Base-by-base conservation (phyloP, 2,329 filamentous ascomycete species). In the Orbilia ellipsospora region DNA sequence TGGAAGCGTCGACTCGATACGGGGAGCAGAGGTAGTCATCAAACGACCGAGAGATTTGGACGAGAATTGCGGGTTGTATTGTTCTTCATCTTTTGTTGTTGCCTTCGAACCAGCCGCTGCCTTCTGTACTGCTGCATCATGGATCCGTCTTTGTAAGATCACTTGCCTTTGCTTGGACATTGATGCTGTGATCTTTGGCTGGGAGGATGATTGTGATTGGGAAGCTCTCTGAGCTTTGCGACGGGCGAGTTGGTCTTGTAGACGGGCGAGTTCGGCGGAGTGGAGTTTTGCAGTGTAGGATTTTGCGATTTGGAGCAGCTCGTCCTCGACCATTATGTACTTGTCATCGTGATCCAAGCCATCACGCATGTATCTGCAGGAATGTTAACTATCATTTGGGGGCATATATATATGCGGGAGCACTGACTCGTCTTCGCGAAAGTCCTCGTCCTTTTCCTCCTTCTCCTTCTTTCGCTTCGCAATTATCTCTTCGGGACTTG, bases 251-350 rank as follows among this genome's bases (percentile, higher is more conserved):
- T 74, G 70, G 1, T 84, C 83, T 81, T 90, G 90, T 52, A 92
- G 85, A 4, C 89, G 87, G 66, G 88, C 85, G 80, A 94, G 94
- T 81, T 93, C 91, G 20, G 89, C 90, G 15, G 89, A 87, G 80
- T 93, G 91, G 1, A 94, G 86, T 81, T 93, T 90, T 2, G 87
- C 86, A 0, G 92, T 94, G 81, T 92, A 94, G 1, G 85, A 83
- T 61, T 88, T 87, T 0, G 91, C 92, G 0, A 89, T 87, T 15
- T 86, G 83, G n/a, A 90, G 83, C 74, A 94, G 88, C 78, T 94
- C 92, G 79, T 94, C 92, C 81, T 94, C 92, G 0, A 94, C 92
- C 90, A 94, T 94, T 79, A 91, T 89, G 82, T 88, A 94, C 65
- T 83, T 84, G 80, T 94, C 91, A 80, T 94, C 92, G 16, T 56